Evolutionary conservation across 1,284 basidiomycete genomes (phyloP).

Genomic region (Ustanciosporium gigantosporum): DNA sequence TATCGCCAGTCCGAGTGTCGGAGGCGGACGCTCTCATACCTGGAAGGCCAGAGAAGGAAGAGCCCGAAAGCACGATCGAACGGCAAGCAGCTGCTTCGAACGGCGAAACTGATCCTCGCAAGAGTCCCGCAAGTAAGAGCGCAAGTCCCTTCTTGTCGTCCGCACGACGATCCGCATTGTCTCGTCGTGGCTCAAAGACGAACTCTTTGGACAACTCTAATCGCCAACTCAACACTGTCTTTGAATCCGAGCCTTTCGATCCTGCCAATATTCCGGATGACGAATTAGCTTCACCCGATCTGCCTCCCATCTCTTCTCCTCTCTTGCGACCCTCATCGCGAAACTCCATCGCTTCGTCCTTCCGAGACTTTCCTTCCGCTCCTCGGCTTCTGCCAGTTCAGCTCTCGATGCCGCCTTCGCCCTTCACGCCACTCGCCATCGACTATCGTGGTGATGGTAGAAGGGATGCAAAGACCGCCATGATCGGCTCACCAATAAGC

Average conservation of each 20-base stretch:
- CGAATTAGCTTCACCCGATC: conserved; percentile 23
- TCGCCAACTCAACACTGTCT: conserved; percentile 32
- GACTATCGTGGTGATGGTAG: conserved; percentile 3
- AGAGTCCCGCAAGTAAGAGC: conserved; percentile 10
- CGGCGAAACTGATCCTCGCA: conserved; percentile 2
- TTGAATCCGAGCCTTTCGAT: conserved; percentile 26
- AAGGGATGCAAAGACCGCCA: conserved; percentile 6
- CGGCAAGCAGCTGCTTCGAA: background rate
- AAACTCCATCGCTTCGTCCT: conserved; percentile 11
- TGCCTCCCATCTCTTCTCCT: conserved; percentile 29
- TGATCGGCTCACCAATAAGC: background rate
- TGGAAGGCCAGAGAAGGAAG: background rate
- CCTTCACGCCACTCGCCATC: conserved; percentile 31
- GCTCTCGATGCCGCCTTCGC: conserved; percentile 31
- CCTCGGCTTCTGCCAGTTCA: conserved; percentile 45
- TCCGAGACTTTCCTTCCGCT: conserved; percentile 28
- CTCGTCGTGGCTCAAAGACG: conserved; percentile 18
- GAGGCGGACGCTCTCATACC: background rate
- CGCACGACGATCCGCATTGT: conserved; percentile 8
- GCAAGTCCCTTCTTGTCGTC: conserved; percentile 19
- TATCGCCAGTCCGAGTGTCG: background rate
- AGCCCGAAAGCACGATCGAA: background rate
- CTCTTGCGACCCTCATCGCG: conserved; percentile 17
- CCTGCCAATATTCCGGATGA: conserved; percentile 29
- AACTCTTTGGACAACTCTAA: conserved; percentile 19